phyloP scores from a whole-genome alignment of 1,284 basidiomycete species.

The Heterobasidion occidentale region DNA sequence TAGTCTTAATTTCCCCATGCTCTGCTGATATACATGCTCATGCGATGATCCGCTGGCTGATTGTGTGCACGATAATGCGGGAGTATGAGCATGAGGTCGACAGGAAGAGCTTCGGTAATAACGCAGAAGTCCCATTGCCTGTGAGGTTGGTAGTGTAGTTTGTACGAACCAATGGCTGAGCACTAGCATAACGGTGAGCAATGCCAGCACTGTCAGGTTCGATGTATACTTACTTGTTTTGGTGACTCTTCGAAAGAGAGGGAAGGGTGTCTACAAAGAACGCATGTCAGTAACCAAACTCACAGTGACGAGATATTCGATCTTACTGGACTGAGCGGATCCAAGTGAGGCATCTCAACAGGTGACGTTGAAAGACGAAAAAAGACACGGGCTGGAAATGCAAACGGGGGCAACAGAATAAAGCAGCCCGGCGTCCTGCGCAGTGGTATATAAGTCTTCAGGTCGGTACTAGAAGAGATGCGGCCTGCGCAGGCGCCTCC shows the following conservation, averaged over 20 bases:
- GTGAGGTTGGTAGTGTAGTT: conserved; percentile 45
- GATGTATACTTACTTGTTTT: conserved; percentile 6
- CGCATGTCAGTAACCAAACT: too few relatives aligned
- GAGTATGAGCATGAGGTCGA: conserved; percentile 59
- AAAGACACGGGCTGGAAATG: too few relatives aligned
- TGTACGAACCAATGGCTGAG: conserved; percentile 34
- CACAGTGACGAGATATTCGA: too few relatives aligned
- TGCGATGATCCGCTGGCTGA: conserved; percentile 60
- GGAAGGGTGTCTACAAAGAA: too few relatives aligned
- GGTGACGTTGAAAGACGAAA: too few relatives aligned
- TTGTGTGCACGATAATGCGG: conserved; percentile 69
- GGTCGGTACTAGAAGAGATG: too few relatives aligned
- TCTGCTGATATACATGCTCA: conserved; percentile 59
- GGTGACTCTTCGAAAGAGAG: not conserved
- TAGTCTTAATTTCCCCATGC: conserved; percentile 49
- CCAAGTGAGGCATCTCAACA: too few relatives aligned
- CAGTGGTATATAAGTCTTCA: conserved; percentile 3
- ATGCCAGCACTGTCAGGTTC: too few relatives aligned
- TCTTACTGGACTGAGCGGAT: too few relatives aligned
- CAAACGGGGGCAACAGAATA: too few relatives aligned
- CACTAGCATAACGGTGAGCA: conserved; percentile 1
- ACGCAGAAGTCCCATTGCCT: conserved; percentile 58
- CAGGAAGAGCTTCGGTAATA: conserved; percentile 36
- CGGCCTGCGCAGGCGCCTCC: too few relatives aligned
- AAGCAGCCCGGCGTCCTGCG: too few relatives aligned